Base-by-base conservation (phyloP, 306 rosid genomes). In the Acacia acuminata region DNA sequence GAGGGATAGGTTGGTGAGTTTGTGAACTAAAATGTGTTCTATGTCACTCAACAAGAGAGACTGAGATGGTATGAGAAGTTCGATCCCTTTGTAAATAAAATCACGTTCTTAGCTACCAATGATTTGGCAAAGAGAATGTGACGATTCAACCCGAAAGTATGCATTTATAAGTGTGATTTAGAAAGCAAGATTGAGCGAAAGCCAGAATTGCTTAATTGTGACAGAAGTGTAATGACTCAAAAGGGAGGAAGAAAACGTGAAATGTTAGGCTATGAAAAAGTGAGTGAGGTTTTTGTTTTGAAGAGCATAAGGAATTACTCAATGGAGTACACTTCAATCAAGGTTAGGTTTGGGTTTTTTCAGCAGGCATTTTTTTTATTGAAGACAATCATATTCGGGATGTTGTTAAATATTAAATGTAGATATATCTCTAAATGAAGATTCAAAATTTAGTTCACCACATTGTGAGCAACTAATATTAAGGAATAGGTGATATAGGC, bases 381-480 rank as follows among this genome's bases (percentile, higher is more conserved):
- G 0, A 0, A 38, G 8, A 1, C 42, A 6, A 38, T 38, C 8
- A 38, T 38, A 0, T 38, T 38, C 1, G 0, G 6, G 1, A 38
- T 1, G 8, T 1, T 6, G 1, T 6, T 6, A 1, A 6, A 38
- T 2, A 38, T 38, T 38, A 38, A 38, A 38, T 5, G 0, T 6
- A 5, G 1, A 8, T 38, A 38, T 38, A 4, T 34, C 0, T 34
- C 0, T 0, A 0, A 34, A 34, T 34, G 6, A 16, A 8, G 15
- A 45, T 45, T 45, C 1, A 14, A 45, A 8, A 10, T 11, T 47
- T 11, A 47, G 1, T 3, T 13, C 2, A 0, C 6, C 17, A 47
- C 0, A 13, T 13, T 11, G 5, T 3, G 14, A 47, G 17, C 1
- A 19, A 38, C 42, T 36, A n/a, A n/a, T n/a, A n/a, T n/a, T n/a